Percentiles rank a stretch among this genome's conserved stretches.
Evolutionary conservation across 495 filamentous ascomycete species (phyloP).

Genomic region (Penicillium cinerascens): DNA sequence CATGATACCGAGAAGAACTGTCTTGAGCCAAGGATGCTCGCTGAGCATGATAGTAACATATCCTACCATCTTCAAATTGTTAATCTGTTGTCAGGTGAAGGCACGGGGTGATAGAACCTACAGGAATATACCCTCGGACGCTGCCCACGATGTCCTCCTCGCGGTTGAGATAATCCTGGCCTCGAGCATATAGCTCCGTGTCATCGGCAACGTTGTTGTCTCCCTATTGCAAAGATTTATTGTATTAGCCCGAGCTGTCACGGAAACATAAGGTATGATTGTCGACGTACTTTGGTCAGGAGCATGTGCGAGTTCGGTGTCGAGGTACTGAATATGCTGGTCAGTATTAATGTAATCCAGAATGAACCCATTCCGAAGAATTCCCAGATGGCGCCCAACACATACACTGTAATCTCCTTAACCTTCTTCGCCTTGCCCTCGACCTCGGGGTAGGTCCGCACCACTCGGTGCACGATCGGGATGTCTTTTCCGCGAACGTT

Average conservation of each 20-base stretch:
- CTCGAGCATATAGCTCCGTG: slow-evolving; percentile 78
- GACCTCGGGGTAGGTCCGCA: slow-evolving; percentile 58
- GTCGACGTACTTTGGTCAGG: slow-evolving; percentile 66
- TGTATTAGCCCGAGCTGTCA: neutral
- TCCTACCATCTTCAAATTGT: slow-evolving; percentile 60
- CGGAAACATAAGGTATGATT: neutral
- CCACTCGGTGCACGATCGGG: slow-evolving; percentile 25
- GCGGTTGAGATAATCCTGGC: slow-evolving; percentile 82
- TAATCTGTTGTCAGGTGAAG: neutral
- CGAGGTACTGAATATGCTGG: slow-evolving; percentile 19
- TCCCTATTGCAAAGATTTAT: slow-evolving; percentile 39
- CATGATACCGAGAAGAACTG: slow-evolving; percentile 89
- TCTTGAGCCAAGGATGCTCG: slow-evolving; percentile 97
- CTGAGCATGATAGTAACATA: slow-evolving; percentile 97
- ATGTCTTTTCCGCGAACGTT: slow-evolving; percentile 50
- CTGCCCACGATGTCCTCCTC: slow-evolving; percentile 87
- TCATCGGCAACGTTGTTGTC: slow-evolving; percentile 96
- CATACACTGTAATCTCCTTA: slow-evolving; percentile 37
- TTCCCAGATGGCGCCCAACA: neutral
- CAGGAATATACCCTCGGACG: slow-evolving; percentile 85
- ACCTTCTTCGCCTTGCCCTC: slow-evolving; percentile 40
- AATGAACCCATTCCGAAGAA: neutral
- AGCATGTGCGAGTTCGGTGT: slow-evolving; percentile 43
- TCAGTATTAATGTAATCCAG: neutral
- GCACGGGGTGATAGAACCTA: neutral